Evolutionary conservation across 1,284 basidiomycete species (phyloP).

Genomic region (Ceratobasidium papillatum): DNA sequence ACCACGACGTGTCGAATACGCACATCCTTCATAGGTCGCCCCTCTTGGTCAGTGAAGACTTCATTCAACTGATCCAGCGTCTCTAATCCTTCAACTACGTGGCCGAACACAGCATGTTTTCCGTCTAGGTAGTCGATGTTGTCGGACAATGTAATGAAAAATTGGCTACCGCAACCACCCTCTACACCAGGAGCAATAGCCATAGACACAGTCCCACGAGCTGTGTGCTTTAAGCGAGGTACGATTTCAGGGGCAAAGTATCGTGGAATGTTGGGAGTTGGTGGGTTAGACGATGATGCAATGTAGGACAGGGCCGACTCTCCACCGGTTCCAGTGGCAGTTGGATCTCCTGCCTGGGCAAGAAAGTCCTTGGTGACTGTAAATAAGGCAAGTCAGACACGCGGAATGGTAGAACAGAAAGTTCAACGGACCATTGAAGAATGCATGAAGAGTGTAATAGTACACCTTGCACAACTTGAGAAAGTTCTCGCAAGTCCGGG

Average conservation of each 20-base stretch:
- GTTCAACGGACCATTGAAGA: slow-evolving; percentile 82
- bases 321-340: slow-evolving; percentile 93
- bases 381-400: slow-evolving; percentile 4
- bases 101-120: slow-evolving; percentile 95
- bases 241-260: slow-evolving; percentile 88
- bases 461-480: slow-evolving; percentile 97
- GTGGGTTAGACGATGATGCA: slow-evolving; percentile 56
- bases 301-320: slow-evolving; percentile 84
- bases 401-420: neutral
- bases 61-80: slow-evolving; percentile 94
- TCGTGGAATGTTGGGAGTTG: slow-evolving; percentile 54
- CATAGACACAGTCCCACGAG: slow-evolving; percentile 95
- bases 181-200: slow-evolving; percentile 82
- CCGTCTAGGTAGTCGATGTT: slow-evolving; percentile 95
- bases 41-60: slow-evolving; percentile 86
- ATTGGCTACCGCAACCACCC: slow-evolving; percentile 90
- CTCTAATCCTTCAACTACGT: slow-evolving; percentile 93
- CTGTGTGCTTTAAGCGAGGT: slow-evolving; percentile 82
- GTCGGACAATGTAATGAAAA: slow-evolving; percentile 93
- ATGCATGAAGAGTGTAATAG: slow-evolving; percentile 95
- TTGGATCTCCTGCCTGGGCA: slow-evolving; percentile 93
- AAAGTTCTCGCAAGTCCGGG: slow-evolving; percentile 92
- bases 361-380: slow-evolving; percentile 95
- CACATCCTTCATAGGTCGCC: slow-evolving; percentile 91
- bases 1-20: slow-evolving; percentile 92